A percentile compares a stretch with the other conserved stretches of the same genome.
Evolutionary conservation across 1,284 basidiomycete species (phyloP).

Genomic region (Ustilago nuda): DNA sequence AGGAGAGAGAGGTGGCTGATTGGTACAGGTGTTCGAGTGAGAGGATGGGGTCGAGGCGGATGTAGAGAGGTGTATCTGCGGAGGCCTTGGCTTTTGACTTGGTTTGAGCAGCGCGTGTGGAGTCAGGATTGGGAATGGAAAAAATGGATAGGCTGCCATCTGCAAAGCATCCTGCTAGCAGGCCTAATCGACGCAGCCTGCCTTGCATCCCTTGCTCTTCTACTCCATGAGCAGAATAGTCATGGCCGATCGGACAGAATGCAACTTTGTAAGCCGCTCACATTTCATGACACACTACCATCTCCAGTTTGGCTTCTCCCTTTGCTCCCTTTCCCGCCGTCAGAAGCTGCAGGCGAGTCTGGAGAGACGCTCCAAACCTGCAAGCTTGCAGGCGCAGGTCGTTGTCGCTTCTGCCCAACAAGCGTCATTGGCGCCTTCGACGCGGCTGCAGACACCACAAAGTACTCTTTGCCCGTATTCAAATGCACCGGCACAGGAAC

Average conservation of each 20-base stretch:
- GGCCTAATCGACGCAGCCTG: slow-evolving; percentile 17
- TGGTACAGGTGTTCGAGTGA: slow-evolving; percentile 22
- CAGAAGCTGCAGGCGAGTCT: slow-evolving; percentile 1
- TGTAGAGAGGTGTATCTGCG: slow-evolving; percentile 6
- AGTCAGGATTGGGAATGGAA: slow-evolving; percentile 35
- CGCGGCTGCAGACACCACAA: slow-evolving; percentile 37
- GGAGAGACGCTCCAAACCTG: slow-evolving; percentile 56
- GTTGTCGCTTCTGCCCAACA: slow-evolving; percentile 24
- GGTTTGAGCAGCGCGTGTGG: not conserved
- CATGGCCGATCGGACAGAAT: slow-evolving; percentile 46
- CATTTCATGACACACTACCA: slow-evolving; percentile 39
- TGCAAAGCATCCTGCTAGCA: slow-evolving; percentile 49
- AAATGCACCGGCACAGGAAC: slow-evolving; percentile 46
- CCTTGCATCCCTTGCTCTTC: not conserved
- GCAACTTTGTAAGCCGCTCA: slow-evolving; percentile 38
- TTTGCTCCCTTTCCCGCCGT: slow-evolving; percentile 1
- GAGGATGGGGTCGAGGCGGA: slow-evolving; percentile 37
- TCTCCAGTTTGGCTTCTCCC: slow-evolving; percentile 41
- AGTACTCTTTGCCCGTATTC: slow-evolving; percentile 43
- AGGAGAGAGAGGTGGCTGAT: slow-evolving; percentile 27
- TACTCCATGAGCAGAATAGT: slow-evolving; percentile 6
- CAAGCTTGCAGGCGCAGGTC: slow-evolving; percentile 22
- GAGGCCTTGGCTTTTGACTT: not conserved
- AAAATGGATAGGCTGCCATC: slow-evolving; percentile 48
- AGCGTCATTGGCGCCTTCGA: slow-evolving; percentile 23